A percentile compares a stretch with the other conserved stretches of the same genome.
phyloP scores from a whole-genome alignment of 2,329 filamentous ascomycete genomes.

The Aspergillus fijiensis region DNA sequence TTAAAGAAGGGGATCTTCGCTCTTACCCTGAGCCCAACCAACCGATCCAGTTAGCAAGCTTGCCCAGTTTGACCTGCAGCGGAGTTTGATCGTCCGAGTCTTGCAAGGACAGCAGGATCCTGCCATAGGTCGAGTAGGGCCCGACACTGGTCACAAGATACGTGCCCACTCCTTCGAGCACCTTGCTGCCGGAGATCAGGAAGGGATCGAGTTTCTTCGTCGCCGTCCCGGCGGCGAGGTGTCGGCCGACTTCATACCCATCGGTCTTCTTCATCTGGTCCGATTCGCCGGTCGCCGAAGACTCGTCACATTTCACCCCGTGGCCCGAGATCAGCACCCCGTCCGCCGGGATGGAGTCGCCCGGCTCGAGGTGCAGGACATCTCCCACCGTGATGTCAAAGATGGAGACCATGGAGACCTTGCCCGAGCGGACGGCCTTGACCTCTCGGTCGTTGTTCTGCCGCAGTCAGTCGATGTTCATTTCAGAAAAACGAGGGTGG shows the following conservation, averaged over 20 bases:
- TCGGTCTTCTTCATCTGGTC: slow-evolving; percentile 68
- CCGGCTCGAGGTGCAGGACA: slow-evolving; percentile 66
- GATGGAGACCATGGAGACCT: slow-evolving; percentile 62
- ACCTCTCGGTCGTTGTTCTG: slow-evolving; percentile 65
- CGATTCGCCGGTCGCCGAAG: slow-evolving; percentile 71
- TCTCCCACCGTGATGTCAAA: slow-evolving; percentile 69
- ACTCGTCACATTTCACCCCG: slow-evolving; percentile 70
- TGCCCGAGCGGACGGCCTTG: slow-evolving; percentile 67
- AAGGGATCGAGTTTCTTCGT: slow-evolving; percentile 64
- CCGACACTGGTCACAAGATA: slow-evolving; percentile 74
- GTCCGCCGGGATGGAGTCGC: slow-evolving; percentile 69
- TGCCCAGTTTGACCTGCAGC: slow-evolving; percentile 72
- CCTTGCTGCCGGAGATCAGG: slow-evolving; percentile 77
- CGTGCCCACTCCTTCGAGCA: slow-evolving; percentile 74
- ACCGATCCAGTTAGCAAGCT: slow-evolving; percentile 74
- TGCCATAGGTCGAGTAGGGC: slow-evolving; percentile 71
- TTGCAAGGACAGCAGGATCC: slow-evolving; percentile 71
- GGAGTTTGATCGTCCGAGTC: slow-evolving; percentile 74
- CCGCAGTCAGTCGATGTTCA: slow-evolving; percentile 20
- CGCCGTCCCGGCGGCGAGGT: slow-evolving; percentile 53
- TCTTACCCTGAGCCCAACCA: slow-evolving; percentile 67
- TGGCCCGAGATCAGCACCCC: slow-evolving; percentile 67
- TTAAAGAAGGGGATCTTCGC: neutral
- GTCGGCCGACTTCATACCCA: slow-evolving; percentile 59
- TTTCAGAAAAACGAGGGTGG: neutral